Percentiles rank a stretch among this genome's conserved stretches.
These are phyloP conservation scores for Rutstroemia sydowiana DNA, from an alignment of 2,329 filamentous ascomycete genomes.

Conservation along the genomic window DNA sequence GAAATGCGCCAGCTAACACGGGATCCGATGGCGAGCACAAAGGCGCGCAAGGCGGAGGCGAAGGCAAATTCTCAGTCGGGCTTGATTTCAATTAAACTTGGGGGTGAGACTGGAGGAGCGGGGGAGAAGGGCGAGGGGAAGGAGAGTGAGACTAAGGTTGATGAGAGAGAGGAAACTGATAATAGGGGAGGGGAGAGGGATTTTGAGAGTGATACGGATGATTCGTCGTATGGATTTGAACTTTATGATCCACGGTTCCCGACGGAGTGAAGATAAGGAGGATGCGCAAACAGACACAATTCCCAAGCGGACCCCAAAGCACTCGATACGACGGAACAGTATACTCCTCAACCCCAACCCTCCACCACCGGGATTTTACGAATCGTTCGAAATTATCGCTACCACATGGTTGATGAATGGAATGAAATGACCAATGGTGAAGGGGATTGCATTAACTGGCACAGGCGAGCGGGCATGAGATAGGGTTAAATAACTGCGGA, in stretches of 20 bases:
- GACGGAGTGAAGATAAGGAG: constrained; percentile 45
- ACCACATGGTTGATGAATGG: no score
- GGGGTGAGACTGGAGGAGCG: constrained; percentile 32
- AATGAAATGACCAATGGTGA: no score
- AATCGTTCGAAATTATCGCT: no score
- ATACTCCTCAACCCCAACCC: no score
- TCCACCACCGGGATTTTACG: no score
- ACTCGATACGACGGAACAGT: no score
- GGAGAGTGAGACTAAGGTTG: constrained; percentile 19
- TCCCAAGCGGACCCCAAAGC: no score
- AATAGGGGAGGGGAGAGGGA: constrained; percentile 39
- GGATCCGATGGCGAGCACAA: constrained; percentile 57
- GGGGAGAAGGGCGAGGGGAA: constrained; percentile 32
- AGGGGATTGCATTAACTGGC: no score
- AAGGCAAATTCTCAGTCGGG: constrained; percentile 55
- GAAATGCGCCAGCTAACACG: constrained; percentile 81
- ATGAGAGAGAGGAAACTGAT: not conserved
- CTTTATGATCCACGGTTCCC: constrained; percentile 55
- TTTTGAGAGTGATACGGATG: constrained; percentile 44
- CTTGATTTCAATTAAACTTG: constrained; percentile 60
- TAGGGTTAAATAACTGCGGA: no score
- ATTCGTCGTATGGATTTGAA: constrained; percentile 43
- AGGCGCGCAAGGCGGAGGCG: constrained; percentile 62
- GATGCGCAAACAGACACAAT: no score
- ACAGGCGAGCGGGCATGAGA: no score